Percentiles rank a stretch among this genome's conserved stretches.
Conservation (phyloP, 2,329 filamentous ascomycete genomes). For the Bertia moriformis region DNA sequence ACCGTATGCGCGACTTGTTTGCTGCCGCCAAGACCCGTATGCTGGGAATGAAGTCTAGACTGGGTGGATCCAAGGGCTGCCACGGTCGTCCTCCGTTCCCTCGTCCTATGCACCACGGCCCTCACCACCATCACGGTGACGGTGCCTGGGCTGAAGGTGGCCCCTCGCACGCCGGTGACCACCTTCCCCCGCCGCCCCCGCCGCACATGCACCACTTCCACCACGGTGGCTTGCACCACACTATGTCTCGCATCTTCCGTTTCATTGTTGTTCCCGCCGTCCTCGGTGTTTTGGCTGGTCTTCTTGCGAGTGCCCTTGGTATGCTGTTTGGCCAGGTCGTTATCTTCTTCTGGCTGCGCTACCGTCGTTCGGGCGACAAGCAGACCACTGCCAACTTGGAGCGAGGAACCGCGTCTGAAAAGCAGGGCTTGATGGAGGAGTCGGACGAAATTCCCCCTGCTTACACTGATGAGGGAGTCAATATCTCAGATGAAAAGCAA, state of each 20-base stretch:
- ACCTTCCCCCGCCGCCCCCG: slow-evolving; percentile 6
- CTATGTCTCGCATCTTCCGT: slow-evolving; percentile 21
- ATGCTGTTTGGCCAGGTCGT: slow-evolving; percentile 29
- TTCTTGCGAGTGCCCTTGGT: slow-evolving; percentile 25
- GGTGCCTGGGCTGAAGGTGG: slow-evolving; percentile 1
- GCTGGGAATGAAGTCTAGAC: slow-evolving; percentile 12
- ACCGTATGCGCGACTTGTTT: slow-evolving; percentile 21
- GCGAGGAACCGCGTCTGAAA: slow-evolving; percentile 20
- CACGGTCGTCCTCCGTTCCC: slow-evolving; percentile 9
- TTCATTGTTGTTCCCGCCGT: slow-evolving; percentile 26
- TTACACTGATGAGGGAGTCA: slow-evolving; percentile 17
- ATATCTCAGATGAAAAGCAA: not conserved
- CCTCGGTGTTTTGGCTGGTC: slow-evolving; percentile 25
- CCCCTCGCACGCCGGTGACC: slow-evolving; percentile 4
- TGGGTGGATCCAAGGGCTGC: slow-evolving; percentile 14
- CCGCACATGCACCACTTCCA: slow-evolving; percentile 5
- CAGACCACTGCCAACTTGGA: slow-evolving; percentile 14
- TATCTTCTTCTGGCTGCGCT: slow-evolving; percentile 25
- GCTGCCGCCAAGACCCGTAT: slow-evolving; percentile 18
- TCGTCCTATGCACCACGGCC: slow-evolving; percentile 5
- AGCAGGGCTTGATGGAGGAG: slow-evolving; percentile 19
- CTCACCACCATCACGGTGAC: slow-evolving; percentile 1
- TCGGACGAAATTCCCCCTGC: slow-evolving; percentile 17
- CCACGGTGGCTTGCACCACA: slow-evolving; percentile 16
- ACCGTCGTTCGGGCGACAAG: slow-evolving; percentile 9